A percentile compares a stretch with the other conserved stretches of the same genome.
phyloP scores from a whole-genome alignment of 2,329 filamentous ascomycete genomes.

The Apiospora hydei region DNA sequence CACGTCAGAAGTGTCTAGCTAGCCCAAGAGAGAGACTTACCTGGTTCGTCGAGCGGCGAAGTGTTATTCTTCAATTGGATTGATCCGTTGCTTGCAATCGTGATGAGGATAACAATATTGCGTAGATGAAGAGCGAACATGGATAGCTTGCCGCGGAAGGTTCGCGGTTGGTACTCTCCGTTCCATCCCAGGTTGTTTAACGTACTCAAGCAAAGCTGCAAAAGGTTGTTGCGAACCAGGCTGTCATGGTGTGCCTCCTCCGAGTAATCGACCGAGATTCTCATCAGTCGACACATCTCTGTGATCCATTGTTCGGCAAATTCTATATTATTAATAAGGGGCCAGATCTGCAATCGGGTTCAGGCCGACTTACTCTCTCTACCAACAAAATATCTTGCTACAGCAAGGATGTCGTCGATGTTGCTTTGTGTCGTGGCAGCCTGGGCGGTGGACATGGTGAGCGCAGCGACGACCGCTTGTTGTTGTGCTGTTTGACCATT shows the following conservation, averaged over 20 bases:
- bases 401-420: conserved; percentile 76
- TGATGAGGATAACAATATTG: conserved; percentile 71
- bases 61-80: conserved; percentile 61
- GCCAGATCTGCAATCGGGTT: neutral
- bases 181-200: conserved; percentile 80
- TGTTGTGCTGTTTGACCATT: conserved; percentile 54
- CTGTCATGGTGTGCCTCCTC: conserved; percentile 76
- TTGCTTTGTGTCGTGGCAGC: conserved; percentile 55
- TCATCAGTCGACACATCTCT: conserved; percentile 73
- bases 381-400: conserved; percentile 60
- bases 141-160: conserved; percentile 75
- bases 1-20: neutral
- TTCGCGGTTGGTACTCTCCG: conserved; percentile 66
- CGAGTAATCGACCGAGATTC: conserved; percentile 81
- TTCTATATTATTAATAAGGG: conserved; percentile 45
- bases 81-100: conserved; percentile 66
- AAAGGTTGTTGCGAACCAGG: conserved; percentile 73
- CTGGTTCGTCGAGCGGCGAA: conserved; percentile 69
- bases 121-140: conserved; percentile 79
- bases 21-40: conserved; percentile 45
- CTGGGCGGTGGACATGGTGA: conserved; percentile 61
- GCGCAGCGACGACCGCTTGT: conserved; percentile 65
- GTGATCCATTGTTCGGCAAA: conserved; percentile 69
- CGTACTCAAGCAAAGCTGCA: conserved; percentile 80
- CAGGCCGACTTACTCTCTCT: conserved; percentile 43